Evolutionary conservation across 2,329 filamentous ascomycete genomes (phyloP), one percentile per base, ranked within the genome.

Genomic region (Xylaria digitata): DNA sequence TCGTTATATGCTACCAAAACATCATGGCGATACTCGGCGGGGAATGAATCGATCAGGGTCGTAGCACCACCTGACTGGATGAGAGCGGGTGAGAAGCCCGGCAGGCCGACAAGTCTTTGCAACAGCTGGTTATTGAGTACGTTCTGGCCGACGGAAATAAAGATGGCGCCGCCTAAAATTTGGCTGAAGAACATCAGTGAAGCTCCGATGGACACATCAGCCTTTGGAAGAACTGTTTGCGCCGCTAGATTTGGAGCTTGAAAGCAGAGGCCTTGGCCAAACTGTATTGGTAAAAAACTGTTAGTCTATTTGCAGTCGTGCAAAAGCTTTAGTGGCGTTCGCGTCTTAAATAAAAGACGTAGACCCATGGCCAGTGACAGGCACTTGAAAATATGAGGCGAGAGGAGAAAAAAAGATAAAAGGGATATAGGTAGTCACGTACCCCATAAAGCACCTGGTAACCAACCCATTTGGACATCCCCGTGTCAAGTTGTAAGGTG

Each of bases 1-100:
- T 81, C 75, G 74, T 92, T 92, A 79, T 93, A 93, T 0, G 83
- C 87, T 0, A 61, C 19, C 43, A 82, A 66, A 13, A 73, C 74
- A 0, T 59, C 46, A 5, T 63, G 73, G 23, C 75, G 73, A 15
- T 78, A 71, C 11, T 73, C 45, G 0, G 63, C 9, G 0, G 74
- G 65, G 23, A 77, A 69, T 0, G 67, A 66, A 9, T 53, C 43
- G 50, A 71, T 70, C 6, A 78, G 49, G 4, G 69, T 67, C 0
- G 75, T 77, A 3, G 78, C 79, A 43, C 80, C 80, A 11, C 70
- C 76, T 7, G 71, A 52, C 48, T 74, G 66, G 32, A 80, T 73
- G 45, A 75, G 53, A 2, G 30, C 55, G 0, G 76, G 63, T 19
- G 76, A 65, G 59, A 79, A 74, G 5, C 72, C 72, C 0, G 77